phyloP scores from a whole-genome alignment of 331 rosid genomes.

The Stylosanthes scabra region DNA sequence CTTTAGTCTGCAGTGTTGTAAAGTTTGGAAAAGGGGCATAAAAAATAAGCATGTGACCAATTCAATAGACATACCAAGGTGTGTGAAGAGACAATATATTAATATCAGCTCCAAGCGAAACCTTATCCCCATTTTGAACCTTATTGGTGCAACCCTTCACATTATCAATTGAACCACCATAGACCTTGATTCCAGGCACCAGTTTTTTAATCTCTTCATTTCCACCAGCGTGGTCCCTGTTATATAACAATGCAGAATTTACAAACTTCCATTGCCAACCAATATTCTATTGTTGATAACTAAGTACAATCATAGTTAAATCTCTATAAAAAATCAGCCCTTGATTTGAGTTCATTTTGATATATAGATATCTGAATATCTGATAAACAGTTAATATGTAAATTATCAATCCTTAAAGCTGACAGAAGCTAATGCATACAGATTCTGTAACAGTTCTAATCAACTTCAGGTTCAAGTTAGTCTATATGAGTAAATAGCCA shows the following conservation, averaged over 20 bases:
- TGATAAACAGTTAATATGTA: background rate
- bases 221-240: slow-evolving; percentile 86
- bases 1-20: background rate
- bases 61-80: slow-evolving; percentile 63
- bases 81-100: slow-evolving; percentile 71
- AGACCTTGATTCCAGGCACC: slow-evolving; percentile 72
- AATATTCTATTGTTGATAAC: background rate
- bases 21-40: background rate
- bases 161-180: slow-evolving; percentile 81
- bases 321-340: background rate
- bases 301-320: background rate
- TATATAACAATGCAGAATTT: background rate
- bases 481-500: too few relatives aligned
- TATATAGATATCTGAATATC: background rate
- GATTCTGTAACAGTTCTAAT: background rate
- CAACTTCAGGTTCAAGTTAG: background rate
- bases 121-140: slow-evolving; percentile 79
- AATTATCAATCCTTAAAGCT: background rate
- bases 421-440: background rate
- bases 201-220: slow-evolving; percentile 69
- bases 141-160: slow-evolving; percentile 82
- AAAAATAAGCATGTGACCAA: slow-evolving; percentile 16
- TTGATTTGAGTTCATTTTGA: too few relatives aligned
- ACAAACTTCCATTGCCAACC: background rate
- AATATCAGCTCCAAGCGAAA: slow-evolving; percentile 68